A percentile compares a stretch with the other conserved stretches of the same genome.
Conservation (phyloP, 345 rosid genomes). For the Sonneratia alba region DNA sequence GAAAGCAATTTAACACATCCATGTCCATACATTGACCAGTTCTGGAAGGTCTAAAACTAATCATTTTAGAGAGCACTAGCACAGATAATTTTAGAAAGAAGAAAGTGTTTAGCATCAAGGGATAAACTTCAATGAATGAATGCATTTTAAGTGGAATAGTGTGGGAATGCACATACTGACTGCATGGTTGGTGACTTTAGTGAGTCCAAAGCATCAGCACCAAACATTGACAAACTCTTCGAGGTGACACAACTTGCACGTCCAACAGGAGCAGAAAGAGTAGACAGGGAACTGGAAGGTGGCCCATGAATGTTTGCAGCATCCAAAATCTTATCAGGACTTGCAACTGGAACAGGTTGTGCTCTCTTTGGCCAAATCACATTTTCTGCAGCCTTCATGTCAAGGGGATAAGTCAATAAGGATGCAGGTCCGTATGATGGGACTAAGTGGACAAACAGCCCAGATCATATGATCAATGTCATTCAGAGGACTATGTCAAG, state of each 20-base stretch:
- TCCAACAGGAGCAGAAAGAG: slow-evolving; percentile 46
- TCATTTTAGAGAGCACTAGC: background rate
- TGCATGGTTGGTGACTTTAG: slow-evolving; percentile 42
- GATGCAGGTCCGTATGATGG: background rate
- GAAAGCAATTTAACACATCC: slow-evolving; percentile 6
- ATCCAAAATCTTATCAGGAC: slow-evolving; percentile 50
- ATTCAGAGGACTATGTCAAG: background rate
- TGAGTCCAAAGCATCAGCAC: slow-evolving; percentile 41
- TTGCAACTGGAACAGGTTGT: slow-evolving; percentile 39
- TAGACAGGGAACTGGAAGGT: slow-evolving; percentile 48
- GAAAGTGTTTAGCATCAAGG: background rate
- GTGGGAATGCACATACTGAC: slow-evolving; percentile 23
- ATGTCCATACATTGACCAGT: background rate
- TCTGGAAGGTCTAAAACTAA: background rate
- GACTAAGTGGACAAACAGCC: background rate
- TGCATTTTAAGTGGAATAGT: slow-evolving; percentile 1
- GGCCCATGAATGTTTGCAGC: slow-evolving; percentile 45
- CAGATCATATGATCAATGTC: background rate
- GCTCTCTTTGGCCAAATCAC: slow-evolving; percentile 45
- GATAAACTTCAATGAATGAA: background rate
- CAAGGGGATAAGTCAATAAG: background rate
- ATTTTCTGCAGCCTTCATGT: slow-evolving; percentile 36
- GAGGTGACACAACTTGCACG: slow-evolving; percentile 25
- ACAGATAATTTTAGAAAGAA: background rate
- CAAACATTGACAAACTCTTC: slow-evolving; percentile 35